Evolutionary conservation across 2,329 filamentous ascomycete species (phyloP).

Genomic region (Colletotrichum magnum): DNA sequence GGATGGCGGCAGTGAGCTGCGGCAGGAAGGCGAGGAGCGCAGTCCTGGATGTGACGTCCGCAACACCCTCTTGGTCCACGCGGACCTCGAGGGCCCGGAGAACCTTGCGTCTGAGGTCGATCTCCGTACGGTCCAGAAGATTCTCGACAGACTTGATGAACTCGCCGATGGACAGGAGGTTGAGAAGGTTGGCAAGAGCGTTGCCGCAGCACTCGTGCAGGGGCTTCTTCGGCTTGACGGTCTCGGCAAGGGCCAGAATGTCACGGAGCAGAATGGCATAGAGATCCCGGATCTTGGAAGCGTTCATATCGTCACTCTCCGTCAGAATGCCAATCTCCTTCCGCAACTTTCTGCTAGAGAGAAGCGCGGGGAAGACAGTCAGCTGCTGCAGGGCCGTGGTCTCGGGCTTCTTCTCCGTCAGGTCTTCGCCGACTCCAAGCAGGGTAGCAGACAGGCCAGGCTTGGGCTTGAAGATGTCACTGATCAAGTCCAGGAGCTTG

Average conservation of each 20-base stretch:
- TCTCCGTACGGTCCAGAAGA: constrained; percentile 81
- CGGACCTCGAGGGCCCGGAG: constrained; percentile 85
- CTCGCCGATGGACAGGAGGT: constrained; percentile 86
- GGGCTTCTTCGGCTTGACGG: constrained; percentile 68
- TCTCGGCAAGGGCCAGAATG: constrained; percentile 76
- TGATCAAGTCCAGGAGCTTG: constrained; percentile 81
- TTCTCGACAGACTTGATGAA: constrained; percentile 91
- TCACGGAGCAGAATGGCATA: constrained; percentile 79
- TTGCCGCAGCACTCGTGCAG: constrained; percentile 75
- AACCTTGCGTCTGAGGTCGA: constrained; percentile 83
- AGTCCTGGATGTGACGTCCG: constrained; percentile 76
- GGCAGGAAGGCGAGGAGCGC: constrained; percentile 85
- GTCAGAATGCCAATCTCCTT: constrained; percentile 69
- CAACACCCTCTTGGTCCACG: constrained; percentile 79
- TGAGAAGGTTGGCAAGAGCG: constrained; percentile 83
- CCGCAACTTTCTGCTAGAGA: constrained; percentile 71
- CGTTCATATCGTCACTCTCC: constrained; percentile 75
- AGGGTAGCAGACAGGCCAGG: constrained; percentile 80
- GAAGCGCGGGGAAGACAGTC: constrained; percentile 69
- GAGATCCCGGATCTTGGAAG: constrained; percentile 76
- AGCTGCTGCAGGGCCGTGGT: constrained; percentile 67
- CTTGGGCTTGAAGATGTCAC: constrained; percentile 82
- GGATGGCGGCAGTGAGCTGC: constrained; percentile 82
- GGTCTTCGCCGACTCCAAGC: constrained; percentile 69
- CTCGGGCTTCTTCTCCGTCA: constrained; percentile 54